A percentile compares a stretch with the other conserved stretches of the same genome.
phyloP scores from a whole-genome alignment of 2,329 filamentous ascomycete species.

The Penicillium sumatraense region DNA sequence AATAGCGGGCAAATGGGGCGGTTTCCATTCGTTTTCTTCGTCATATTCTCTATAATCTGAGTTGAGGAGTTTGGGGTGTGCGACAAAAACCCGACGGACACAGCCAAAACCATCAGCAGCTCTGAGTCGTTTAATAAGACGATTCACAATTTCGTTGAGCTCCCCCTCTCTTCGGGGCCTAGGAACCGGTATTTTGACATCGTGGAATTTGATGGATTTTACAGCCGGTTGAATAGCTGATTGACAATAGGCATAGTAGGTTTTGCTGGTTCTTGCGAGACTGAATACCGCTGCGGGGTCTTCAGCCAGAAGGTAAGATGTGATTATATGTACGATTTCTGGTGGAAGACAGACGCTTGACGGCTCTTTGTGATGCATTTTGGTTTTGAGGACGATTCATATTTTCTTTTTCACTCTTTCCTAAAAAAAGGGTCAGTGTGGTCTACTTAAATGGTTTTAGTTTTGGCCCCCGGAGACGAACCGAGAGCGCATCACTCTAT shows the following conservation, averaged over 20 bases:
- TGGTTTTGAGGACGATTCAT: no score
- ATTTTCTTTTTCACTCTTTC: no score
- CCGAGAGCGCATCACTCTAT: no score
- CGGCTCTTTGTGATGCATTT: no score
- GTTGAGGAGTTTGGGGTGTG: neutral
- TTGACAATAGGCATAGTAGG: neutral
- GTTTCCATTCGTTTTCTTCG: neutral
- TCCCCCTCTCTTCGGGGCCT: neutral
- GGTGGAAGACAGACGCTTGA: neutral
- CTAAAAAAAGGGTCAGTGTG: no score
- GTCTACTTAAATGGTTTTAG: no score
- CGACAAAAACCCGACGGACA: neutral
- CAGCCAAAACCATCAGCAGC: neutral
- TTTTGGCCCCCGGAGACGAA: no score
- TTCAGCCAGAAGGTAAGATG: neutral
- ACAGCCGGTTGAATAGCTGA: constrained; percentile 1
- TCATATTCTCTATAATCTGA: neutral
- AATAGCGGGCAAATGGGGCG: neutral
- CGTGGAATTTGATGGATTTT: constrained; percentile 3
- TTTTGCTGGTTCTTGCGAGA: neutral
- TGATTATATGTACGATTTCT: neutral
- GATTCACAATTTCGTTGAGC: neutral
- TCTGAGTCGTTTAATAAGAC: neutral
- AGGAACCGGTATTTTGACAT: neutral
- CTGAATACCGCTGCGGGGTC: neutral